phyloP scores from a whole-genome alignment of 768 basidiomycete genomes.

The Termitomyces sp. region DNA sequence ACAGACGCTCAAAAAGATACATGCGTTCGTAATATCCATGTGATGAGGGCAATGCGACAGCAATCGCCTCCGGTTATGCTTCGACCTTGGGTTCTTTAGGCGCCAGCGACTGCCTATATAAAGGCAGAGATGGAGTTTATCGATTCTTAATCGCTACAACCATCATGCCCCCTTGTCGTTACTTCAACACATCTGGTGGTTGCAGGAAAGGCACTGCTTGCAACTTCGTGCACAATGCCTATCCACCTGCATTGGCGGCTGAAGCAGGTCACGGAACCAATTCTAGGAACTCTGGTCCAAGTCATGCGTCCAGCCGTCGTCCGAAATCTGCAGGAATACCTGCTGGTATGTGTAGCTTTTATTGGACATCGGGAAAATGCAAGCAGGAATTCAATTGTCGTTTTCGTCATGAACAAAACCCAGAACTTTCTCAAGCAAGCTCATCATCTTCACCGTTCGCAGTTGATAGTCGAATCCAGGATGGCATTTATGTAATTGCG shows the following conservation, averaged over 20 bases:
- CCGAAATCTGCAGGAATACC: constrained; percentile 16
- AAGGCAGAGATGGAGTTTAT: not conserved
- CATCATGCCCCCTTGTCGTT: constrained; percentile 28
- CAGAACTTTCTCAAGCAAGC: not conserved
- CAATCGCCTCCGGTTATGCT: not conserved
- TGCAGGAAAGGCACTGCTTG: constrained; percentile 41
- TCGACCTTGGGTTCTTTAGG: constrained; percentile 6
- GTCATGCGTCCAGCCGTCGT: constrained; percentile 2
- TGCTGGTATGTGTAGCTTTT: constrained; percentile 38
- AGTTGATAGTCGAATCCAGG: not conserved
- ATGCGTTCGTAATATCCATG: constrained; percentile 23
- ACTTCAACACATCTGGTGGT: constrained; percentile 34
- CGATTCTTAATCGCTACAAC: constrained; percentile 3
- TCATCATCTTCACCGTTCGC: not conserved
- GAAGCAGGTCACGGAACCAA: constrained; percentile 4
- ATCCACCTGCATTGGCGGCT: constrained; percentile 1
- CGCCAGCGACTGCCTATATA: constrained; percentile 1
- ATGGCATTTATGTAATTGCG: constrained; percentile 22
- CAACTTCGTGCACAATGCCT: constrained; percentile 21
- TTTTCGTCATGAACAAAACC: constrained; percentile 28
- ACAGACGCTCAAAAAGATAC: constrained; percentile 40
- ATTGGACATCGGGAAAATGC: constrained; percentile 43
- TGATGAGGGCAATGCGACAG: too few relatives aligned
- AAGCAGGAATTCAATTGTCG: constrained; percentile 38
- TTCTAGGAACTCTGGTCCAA: not conserved